Evolutionary conservation across 1,284 basidiomycete genomes (phyloP).

Genomic region (Puccinia novopanici): DNA sequence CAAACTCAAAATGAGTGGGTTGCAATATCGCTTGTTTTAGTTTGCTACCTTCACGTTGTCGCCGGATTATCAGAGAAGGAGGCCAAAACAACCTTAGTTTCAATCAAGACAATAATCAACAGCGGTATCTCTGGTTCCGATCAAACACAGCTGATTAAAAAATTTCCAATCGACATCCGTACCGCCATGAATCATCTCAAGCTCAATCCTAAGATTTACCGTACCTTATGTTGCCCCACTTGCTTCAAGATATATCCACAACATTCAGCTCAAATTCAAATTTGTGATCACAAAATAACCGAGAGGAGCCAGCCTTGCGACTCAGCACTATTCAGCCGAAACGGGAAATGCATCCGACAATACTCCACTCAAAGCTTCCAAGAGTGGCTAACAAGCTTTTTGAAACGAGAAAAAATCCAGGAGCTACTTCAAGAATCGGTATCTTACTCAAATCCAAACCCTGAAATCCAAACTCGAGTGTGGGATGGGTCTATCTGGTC

Average conservation of each 20-base stretch:
- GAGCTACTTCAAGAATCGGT: conserved; percentile 2
- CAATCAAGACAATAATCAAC: neutral
- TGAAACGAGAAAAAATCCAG: conserved; percentile 26
- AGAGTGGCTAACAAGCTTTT: conserved; percentile 18
- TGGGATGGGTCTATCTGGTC: conserved; percentile 38
- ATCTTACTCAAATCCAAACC: neutral
- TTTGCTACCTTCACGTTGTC: conserved; percentile 12
- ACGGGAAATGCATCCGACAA: conserved; percentile 9
- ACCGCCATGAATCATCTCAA: conserved; percentile 26
- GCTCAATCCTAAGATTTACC: conserved; percentile 23
- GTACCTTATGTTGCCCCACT: conserved; percentile 19
- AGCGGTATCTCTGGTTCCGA: neutral
- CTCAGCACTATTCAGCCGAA: neutral
- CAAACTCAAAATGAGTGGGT: conserved; percentile 9
- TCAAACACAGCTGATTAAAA: neutral
- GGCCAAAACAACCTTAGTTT: neutral
- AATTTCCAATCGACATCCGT: conserved; percentile 21
- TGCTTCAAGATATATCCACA: conserved; percentile 29
- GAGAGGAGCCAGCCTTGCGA: neutral
- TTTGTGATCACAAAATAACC: conserved; percentile 12
- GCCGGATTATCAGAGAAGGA: neutral
- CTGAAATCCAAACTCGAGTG: neutral
- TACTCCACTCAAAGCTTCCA: conserved; percentile 38
- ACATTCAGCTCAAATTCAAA: neutral
- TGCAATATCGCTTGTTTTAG: neutral